Percentiles rank a stretch among this genome's conserved stretches.
Evolutionary conservation across 176 grass and related monocot genomes (phyloP).

Genomic region (Oryza officinalis): DNA sequence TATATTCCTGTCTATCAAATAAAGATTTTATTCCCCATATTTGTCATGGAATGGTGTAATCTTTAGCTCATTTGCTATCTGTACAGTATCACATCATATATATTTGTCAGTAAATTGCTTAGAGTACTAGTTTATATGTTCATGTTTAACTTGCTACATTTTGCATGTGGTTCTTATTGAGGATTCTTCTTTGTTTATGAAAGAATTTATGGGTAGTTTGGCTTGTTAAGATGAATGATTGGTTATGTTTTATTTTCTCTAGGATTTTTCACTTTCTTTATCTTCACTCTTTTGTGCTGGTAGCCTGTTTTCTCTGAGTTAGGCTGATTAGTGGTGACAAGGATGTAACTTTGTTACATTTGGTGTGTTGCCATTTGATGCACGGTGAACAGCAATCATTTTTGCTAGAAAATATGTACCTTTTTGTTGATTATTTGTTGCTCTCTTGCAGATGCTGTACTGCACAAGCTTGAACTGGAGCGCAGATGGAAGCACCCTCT

Average conservation of each 20-base stretch:
- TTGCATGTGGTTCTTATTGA: not conserved
- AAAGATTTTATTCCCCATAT: not conserved
- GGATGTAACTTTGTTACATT: no score
- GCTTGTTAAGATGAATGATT: not conserved
- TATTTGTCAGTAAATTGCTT: not conserved
- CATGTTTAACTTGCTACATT: not conserved
- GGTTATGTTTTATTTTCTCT: not conserved
- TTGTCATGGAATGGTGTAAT: not conserved
- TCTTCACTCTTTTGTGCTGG: not conserved
- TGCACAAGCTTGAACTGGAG: slow-evolving; percentile 92
- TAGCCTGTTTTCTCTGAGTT: not conserved
- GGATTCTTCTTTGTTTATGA: not conserved
- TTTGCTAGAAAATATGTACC: not conserved
- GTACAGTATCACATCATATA: not conserved
- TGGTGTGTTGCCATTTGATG: no score
- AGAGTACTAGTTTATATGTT: not conserved
- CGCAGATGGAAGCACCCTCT: slow-evolving; percentile 79
- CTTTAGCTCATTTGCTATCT: not conserved
- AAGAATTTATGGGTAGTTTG: not conserved
- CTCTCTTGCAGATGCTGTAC: slow-evolving; percentile 59
- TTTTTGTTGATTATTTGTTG: not conserved
- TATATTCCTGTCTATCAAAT: not conserved
- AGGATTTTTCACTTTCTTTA: not conserved
- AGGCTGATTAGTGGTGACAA: no score
- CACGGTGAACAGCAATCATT: not conserved